Conservation (phyloP, 257 asterid genomes). For the Capsicum chinense region DNA sequence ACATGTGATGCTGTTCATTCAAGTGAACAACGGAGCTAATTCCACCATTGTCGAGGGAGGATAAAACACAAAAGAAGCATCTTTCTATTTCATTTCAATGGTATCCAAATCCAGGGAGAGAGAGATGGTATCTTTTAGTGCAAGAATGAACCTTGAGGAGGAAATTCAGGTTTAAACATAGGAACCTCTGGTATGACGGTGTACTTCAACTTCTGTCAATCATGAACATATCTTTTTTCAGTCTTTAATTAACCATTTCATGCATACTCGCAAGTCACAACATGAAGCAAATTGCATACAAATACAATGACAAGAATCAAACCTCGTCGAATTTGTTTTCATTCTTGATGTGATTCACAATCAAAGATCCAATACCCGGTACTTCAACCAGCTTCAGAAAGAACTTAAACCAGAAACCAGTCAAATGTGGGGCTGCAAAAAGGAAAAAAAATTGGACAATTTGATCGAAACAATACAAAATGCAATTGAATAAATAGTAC, state of each 20-base stretch:
- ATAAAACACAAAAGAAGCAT: slow-evolving; percentile 3
- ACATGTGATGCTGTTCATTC: not conserved
- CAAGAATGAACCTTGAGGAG: slow-evolving; percentile 76
- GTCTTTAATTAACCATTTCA: not conserved
- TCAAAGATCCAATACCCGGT: slow-evolving; percentile 64
- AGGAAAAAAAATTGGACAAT: not conserved
- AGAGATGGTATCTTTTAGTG: not conserved
- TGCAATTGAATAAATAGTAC: too few species aligned
- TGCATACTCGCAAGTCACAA: not conserved
- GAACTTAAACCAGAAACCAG: slow-evolving; percentile 69
- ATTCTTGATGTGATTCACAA: slow-evolving; percentile 57
- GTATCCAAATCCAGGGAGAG: not conserved
- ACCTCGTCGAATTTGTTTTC: slow-evolving; percentile 76
- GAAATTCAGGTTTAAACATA: slow-evolving; percentile 90
- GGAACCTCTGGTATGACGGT: slow-evolving; percentile 92
- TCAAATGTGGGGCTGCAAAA: slow-evolving; percentile 87
- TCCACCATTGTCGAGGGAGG: not conserved
- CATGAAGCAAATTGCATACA: not conserved
- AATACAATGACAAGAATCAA: not conserved
- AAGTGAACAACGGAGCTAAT: not conserved
- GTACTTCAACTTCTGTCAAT: slow-evolving; percentile 73
- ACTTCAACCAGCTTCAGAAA: slow-evolving; percentile 65
- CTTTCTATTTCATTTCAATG: slow-evolving; percentile 12
- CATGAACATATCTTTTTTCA: slow-evolving; percentile 8
- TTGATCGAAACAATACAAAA: not conserved